Evolutionary conservation across 352 stramenopile genomes (phyloP).

Genomic region (Thalassiosira exigua): DNA sequence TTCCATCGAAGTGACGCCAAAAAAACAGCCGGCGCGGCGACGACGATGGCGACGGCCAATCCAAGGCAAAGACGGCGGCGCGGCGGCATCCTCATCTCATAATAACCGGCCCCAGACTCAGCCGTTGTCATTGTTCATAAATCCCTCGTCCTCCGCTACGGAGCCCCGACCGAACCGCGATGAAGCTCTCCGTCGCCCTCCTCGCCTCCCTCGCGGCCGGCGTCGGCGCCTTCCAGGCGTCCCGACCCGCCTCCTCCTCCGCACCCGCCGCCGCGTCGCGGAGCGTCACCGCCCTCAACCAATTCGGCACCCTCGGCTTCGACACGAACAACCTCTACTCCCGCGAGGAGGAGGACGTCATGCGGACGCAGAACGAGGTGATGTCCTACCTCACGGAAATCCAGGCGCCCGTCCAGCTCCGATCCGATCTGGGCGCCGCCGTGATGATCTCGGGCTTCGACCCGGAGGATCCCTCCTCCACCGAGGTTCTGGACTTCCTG

Average conservation of each 20-base stretch:
- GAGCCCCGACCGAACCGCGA: no score
- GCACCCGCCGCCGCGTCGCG: neutral
- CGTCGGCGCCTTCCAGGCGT: neutral
- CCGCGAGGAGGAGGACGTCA: constrained; percentile 20
- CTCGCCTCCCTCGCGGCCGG: neutral
- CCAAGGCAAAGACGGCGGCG: no score
- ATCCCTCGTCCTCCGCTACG: no score
- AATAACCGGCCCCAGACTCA: no score
- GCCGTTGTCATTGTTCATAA: no score
- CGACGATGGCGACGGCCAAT: no score
- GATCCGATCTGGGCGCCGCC: constrained; percentile 25
- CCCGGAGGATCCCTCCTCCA: constrained; percentile 30
- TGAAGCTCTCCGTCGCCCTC: constrained; percentile 5
- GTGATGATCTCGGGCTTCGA: constrained; percentile 49
- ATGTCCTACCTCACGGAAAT: constrained; percentile 28
- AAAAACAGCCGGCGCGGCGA: no score
- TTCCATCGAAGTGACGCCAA: no score
- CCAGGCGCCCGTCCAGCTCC: constrained; percentile 1
- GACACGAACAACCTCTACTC: constrained; percentile 31
- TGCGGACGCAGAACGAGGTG: constrained; percentile 28
- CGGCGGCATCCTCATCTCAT: no score
- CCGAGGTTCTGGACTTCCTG: constrained; percentile 49
- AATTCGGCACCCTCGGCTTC: constrained; percentile 47
- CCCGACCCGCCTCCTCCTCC: neutral
- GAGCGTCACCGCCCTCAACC: constrained; percentile 16